These are phyloP conservation scores for Beauveria sp. DNA, from an alignment of 2,329 filamentous ascomycete genomes.

Conservation along the genomic window DNA sequence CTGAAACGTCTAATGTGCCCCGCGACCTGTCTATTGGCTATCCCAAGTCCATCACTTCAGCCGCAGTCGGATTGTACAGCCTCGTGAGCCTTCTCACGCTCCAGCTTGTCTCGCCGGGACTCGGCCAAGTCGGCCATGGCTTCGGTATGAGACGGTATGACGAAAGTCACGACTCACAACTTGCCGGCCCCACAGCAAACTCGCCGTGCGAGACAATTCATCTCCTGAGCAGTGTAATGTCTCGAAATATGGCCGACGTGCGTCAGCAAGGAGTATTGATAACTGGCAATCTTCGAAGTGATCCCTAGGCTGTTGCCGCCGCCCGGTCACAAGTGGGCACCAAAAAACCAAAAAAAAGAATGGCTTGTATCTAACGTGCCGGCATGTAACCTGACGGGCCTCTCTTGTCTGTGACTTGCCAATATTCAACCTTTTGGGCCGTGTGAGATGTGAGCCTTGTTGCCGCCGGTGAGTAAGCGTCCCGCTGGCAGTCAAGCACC, in stretches of 20 bases:
- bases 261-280: too few species aligned
- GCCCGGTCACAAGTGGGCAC: background rate
- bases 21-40: background rate
- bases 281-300: too few species aligned
- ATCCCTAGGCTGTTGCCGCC: too few species aligned
- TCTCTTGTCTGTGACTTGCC: background rate
- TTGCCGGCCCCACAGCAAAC: background rate
- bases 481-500: background rate
- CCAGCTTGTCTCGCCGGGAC: background rate
- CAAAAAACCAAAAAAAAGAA: conserved; percentile 3
- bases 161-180: background rate
- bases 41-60: background rate
- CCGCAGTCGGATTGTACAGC: background rate
- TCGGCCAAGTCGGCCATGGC: background rate
- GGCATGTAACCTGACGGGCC: background rate
- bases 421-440: background rate
- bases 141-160: background rate
- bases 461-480: background rate
- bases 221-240: too few species aligned
- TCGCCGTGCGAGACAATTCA: background rate
- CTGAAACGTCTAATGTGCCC: background rate
- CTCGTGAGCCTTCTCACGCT: background rate
- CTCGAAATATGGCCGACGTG: too few species aligned
- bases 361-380: background rate
- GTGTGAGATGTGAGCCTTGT: background rate